Conservation (phyloP, 805 yeast species). For the Zygoascus bituminiphila region DNA sequence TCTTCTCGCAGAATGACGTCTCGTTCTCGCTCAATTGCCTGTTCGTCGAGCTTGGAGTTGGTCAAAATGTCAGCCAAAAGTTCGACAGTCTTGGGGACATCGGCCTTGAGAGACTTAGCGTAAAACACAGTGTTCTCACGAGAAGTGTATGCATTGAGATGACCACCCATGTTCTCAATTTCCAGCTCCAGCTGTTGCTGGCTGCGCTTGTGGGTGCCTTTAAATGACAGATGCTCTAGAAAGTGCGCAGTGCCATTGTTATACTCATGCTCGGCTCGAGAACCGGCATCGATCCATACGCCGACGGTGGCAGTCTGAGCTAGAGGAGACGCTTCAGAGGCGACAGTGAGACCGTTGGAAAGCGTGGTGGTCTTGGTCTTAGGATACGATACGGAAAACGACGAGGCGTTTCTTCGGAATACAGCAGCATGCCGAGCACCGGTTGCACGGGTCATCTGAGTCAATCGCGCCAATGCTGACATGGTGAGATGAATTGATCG, state of each 20-base stretch:
- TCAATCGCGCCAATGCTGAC: background rate
- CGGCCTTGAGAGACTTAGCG: conserved; percentile 75
- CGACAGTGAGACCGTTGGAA: conserved; percentile 90
- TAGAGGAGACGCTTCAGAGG: conserved; percentile 79
- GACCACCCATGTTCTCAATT: conserved; percentile 94
- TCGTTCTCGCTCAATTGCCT: conserved; percentile 90
- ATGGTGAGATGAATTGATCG: background rate
- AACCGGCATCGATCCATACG: conserved; percentile 97
- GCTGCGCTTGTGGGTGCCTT: conserved; percentile 77
- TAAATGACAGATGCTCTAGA: conserved; percentile 91
- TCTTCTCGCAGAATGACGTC: conserved; percentile 94
- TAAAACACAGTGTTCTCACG: conserved; percentile 96
- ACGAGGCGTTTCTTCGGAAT: conserved; percentile 3
- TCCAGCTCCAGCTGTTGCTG: conserved; percentile 83
- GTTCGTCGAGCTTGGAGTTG: conserved; percentile 67
- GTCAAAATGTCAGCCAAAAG: conserved; percentile 86
- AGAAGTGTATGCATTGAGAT: conserved; percentile 96
- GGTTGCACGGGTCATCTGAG: background rate
- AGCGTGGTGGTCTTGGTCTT: conserved; percentile 61
- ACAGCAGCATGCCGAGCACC: background rate
- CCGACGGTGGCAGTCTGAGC: conserved; percentile 95
- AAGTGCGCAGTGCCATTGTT: conserved; percentile 96
- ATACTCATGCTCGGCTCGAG: conserved; percentile 82
- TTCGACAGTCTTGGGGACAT: conserved; percentile 79
- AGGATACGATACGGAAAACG: conserved; percentile 26